These are phyloP conservation scores for Claviceps monticola DNA, from an alignment of 2,329 filamentous ascomycete species.

Conservation along the genomic window DNA sequence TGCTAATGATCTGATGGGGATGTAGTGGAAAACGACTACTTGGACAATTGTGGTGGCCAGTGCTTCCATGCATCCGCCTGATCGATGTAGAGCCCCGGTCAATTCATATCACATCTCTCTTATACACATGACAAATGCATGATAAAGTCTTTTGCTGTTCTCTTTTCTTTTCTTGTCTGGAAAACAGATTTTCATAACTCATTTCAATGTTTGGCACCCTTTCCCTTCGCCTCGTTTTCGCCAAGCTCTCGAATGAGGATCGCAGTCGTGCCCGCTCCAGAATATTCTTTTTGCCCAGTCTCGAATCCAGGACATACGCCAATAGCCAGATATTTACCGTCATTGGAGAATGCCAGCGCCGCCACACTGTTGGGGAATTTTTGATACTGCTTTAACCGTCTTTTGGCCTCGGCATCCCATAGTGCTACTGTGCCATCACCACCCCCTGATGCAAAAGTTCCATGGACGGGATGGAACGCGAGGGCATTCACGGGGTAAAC, in stretches of 20 bases:
- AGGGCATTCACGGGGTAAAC: constrained; percentile 88
- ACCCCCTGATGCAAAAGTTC: constrained; percentile 79
- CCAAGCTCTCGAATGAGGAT: constrained; percentile 73
- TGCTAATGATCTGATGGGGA: too few species aligned
- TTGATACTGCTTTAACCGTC: constrained; percentile 79
- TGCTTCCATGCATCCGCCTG: constrained; percentile 13
- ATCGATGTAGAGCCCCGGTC: constrained; percentile 13
- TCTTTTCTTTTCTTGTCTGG: not conserved
- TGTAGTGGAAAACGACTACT: constrained; percentile 1
- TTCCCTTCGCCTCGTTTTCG: constrained; percentile 79
- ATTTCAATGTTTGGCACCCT: constrained; percentile 48
- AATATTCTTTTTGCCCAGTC: constrained; percentile 68
- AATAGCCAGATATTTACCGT: constrained; percentile 67
- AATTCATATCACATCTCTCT: not conserved
- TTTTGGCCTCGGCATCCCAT: constrained; percentile 86
- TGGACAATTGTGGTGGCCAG: not conserved
- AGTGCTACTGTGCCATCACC: constrained; percentile 85
- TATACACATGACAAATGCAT: not conserved
- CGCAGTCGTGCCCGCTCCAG: constrained; percentile 56
- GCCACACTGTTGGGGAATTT: constrained; percentile 69
- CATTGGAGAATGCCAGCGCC: constrained; percentile 59
- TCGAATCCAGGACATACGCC: constrained; percentile 80
- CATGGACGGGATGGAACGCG: constrained; percentile 69
- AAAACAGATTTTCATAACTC: not conserved
- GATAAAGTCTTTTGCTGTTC: not conserved